A percentile compares a stretch with the other conserved stretches of the same genome.
Conservation (phyloP, 1,284 basidiomycete species). For the Salmacisia buchloeana region DNA sequence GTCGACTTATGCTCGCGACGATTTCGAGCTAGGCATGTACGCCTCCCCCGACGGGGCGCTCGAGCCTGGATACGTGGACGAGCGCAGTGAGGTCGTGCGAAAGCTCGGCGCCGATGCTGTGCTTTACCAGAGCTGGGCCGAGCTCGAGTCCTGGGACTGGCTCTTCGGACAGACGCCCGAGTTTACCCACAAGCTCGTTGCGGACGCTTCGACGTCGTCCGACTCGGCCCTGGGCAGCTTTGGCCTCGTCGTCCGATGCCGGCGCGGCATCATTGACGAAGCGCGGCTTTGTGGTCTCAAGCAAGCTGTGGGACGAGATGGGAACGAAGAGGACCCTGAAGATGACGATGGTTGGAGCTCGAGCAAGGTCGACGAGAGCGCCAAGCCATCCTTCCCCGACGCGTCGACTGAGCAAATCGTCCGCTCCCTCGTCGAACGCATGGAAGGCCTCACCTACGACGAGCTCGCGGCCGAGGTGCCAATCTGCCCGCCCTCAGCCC, state of each 20-base stretch:
- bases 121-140: slow-evolving; percentile 24
- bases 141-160: slow-evolving; percentile 80
- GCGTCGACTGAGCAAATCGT: slow-evolving; percentile 14
- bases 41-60: neutral
- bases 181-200: slow-evolving; percentile 58
- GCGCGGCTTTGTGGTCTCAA: slow-evolving; percentile 19
- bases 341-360: no score
- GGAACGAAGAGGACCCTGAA: no score
- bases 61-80: neutral
- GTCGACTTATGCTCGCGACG: slow-evolving; percentile 57
- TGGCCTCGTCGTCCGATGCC: slow-evolving; percentile 22
- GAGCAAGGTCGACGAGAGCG: neutral
- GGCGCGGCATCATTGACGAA: slow-evolving; percentile 26
- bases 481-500: slow-evolving; percentile 44
- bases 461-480: slow-evolving; percentile 18
- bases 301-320: neutral
- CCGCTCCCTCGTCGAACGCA: slow-evolving; percentile 2
- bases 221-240: slow-evolving; percentile 16
- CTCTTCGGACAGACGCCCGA: slow-evolving; percentile 88
- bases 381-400: slow-evolving; percentile 10
- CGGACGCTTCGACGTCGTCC: neutral
- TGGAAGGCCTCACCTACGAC: slow-evolving; percentile 26
- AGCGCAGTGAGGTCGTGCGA: neutral
- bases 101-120: slow-evolving; percentile 9
- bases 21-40: slow-evolving; percentile 11